Base-by-base conservation (phyloP, 805 yeast genomes). In the Metschnikowia corniflorae region DNA sequence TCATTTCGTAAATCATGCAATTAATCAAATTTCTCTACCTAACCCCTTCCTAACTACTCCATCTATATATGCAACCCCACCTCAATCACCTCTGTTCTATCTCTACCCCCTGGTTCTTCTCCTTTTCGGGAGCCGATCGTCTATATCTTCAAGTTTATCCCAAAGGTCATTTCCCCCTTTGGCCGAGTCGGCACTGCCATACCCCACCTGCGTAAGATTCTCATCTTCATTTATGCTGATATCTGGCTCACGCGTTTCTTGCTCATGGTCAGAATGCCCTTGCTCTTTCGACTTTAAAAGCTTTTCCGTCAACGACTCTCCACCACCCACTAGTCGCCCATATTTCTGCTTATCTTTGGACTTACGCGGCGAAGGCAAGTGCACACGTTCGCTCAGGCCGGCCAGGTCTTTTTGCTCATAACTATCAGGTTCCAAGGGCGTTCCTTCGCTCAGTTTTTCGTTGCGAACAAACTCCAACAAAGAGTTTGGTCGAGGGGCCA, bases 291-390 rank as follows among this genome's bases (percentile, higher is more conserved):
- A 43, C 24, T 31, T 34, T 24, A 39, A 37, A 14, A 47, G 27
- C 31, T 43, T 38, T 23, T 43, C 47, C 16, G 48, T 27, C 21
- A 47, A 43, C 18, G 48, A 43, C 26, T 46, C 46, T 1, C 50
- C 50, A 12, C 50, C 42, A 5, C 77, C 78, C 5, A 64, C 58
- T n/a, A 75, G 42, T 22, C 76, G 60, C 2, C 80, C 77, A 54
- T 71, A 72, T 35, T 59, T 66, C 31, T 52, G 61, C 28, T 62
- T 66, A 31, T 69, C 56, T 32, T 67, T 65, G 8, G 58, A 60
- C 40, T 73, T 71, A 16, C 71, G 61, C 4, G 82, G 82, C 3
- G 82, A 77, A 4, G 82, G 80, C 12, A 77, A 52, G 37, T 62
- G 64, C 6, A 67, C 60, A 13, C 61, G 37, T 4, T 50, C 51